A percentile compares a stretch with the other conserved stretches of the same genome.
Evolutionary conservation across 306 rosid genomes (phyloP).

Genomic region (Cucurbita ficifolia): DNA sequence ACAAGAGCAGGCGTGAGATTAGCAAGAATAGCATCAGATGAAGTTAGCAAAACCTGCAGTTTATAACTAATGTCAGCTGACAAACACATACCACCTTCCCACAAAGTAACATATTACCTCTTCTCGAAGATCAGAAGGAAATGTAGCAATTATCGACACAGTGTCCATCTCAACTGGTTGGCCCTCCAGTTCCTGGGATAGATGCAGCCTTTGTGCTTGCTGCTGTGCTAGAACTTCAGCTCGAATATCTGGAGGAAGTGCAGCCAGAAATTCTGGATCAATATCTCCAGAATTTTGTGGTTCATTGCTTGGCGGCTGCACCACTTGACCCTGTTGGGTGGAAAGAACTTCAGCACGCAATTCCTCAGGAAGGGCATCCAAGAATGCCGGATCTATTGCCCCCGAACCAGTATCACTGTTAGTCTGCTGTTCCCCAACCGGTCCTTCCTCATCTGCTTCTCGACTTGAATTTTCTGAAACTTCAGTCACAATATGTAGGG

Average conservation of each 20-base stretch:
- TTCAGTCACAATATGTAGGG: slow-evolving; percentile 84
- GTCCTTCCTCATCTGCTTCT: slow-evolving; percentile 74
- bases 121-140: slow-evolving; percentile 90
- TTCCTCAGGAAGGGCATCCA: slow-evolving; percentile 96
- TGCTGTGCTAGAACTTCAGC: slow-evolving; percentile 98
- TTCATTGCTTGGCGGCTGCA: slow-evolving; percentile 55
- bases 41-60: slow-evolving; percentile 78
- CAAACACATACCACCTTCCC: slow-evolving; percentile 6
- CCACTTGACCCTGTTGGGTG: slow-evolving; percentile 81
- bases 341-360: slow-evolving; percentile 96
- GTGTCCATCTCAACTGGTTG: slow-evolving; percentile 98
- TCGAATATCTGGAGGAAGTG: slow-evolving; percentile 93
- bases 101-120: slow-evolving; percentile 38
- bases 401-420: slow-evolving; percentile 68
- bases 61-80: neutral
- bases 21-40: slow-evolving; percentile 90
- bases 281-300: slow-evolving; percentile 69
- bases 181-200: slow-evolving; percentile 93
- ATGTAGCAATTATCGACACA: slow-evolving; percentile 93
- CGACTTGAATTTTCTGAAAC: slow-evolving; percentile 88
- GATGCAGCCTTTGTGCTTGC: slow-evolving; percentile 87
- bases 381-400: slow-evolving; percentile 89
- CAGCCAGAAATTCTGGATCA: slow-evolving; percentile 99
- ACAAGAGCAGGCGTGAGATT: slow-evolving; percentile 96
- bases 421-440: slow-evolving; percentile 52